Evolutionary conservation across 225 moss, liverwort and hornwort species (phyloP).

Genomic region (Polytrichum commune): DNA sequence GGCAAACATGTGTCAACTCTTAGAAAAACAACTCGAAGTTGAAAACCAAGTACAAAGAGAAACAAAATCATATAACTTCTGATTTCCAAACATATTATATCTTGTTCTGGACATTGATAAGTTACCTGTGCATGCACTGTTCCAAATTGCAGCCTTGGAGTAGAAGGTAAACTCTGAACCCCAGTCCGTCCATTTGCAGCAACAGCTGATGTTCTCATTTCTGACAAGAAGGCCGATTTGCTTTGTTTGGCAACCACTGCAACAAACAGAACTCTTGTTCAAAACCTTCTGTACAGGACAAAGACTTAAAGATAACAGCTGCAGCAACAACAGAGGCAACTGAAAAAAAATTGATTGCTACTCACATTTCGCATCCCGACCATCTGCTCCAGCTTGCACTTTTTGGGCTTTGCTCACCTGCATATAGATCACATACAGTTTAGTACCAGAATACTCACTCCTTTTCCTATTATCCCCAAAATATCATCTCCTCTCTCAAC

Average conservation of each 20-base stretch:
- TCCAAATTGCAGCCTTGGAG: conserved; percentile 45
- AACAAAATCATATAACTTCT: too few relatives aligned
- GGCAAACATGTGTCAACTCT: too few relatives aligned
- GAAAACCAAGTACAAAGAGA: too few relatives aligned
- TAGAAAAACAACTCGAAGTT: too few relatives aligned
- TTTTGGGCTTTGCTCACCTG: conserved; percentile 97
- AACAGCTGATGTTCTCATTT: conserved; percentile 43
- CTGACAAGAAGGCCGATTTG: conserved; percentile 75
- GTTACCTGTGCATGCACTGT: conserved; percentile 39
- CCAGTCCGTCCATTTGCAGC: conserved; percentile 23
- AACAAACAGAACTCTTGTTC: conserved; percentile 1
- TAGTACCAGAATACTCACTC: too few relatives aligned
- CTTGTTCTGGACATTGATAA: too few relatives aligned
- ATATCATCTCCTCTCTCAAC: too few relatives aligned
- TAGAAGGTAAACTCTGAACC: conserved; percentile 20
- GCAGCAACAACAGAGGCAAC: too few relatives aligned
- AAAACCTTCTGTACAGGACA: too few relatives aligned
- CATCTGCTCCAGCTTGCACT: conserved; percentile 70
- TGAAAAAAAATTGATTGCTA: background rate
- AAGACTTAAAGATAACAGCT: too few relatives aligned
- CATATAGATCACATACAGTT: background rate
- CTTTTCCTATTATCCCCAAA: too few relatives aligned
- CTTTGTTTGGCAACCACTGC: conserved; percentile 80
- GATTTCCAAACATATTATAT: too few relatives aligned
- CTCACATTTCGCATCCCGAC: conserved; percentile 58